A percentile compares a stretch with the other conserved stretches of the same genome.
Conservation (phyloP, 2,329 filamentous ascomycete genomes). For the Paramyrothecium sp. region DNA sequence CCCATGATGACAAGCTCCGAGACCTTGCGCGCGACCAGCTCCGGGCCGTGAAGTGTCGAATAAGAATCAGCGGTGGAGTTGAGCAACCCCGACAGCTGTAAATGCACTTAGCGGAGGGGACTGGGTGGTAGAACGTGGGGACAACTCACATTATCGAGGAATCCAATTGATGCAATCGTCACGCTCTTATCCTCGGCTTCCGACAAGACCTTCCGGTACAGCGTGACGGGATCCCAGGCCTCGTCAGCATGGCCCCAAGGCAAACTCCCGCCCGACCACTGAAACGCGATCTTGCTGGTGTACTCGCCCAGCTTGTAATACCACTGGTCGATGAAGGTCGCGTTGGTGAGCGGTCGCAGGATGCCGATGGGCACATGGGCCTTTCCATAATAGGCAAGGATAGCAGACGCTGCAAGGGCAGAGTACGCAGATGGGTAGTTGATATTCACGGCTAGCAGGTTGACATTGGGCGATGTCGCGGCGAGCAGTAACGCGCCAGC, state of each 20-base stretch:
- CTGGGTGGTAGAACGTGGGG: background rate
- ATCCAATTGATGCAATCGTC: constrained; percentile 43
- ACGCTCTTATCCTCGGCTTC: constrained; percentile 37
- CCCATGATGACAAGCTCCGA: constrained; percentile 51
- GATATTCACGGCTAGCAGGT: constrained; percentile 39
- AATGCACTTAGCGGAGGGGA: constrained; percentile 11
- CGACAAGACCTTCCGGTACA: constrained; percentile 43
- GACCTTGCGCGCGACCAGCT: constrained; percentile 43
- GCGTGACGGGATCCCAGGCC: constrained; percentile 37
- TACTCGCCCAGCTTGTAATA: constrained; percentile 40
- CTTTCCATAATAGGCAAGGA: constrained; percentile 39
- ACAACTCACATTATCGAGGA: constrained; percentile 36
- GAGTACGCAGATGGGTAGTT: constrained; percentile 41
- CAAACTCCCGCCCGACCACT: constrained; percentile 30
- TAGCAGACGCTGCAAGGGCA: constrained; percentile 34
- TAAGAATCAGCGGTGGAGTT: constrained; percentile 38
- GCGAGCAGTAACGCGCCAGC: constrained; percentile 39
- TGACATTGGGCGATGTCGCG: constrained; percentile 29
- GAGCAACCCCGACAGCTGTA: constrained; percentile 39
- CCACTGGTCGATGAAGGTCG: constrained; percentile 41
- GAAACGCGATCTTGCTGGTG: constrained; percentile 42
- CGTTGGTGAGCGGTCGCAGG: constrained; percentile 35
- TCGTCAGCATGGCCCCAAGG: constrained; percentile 22
- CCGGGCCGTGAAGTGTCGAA: constrained; percentile 35
- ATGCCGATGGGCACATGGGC: constrained; percentile 34